Conservation (phyloP, 371 early-diverging fungal species). For the Batkoa obscura region DNA sequence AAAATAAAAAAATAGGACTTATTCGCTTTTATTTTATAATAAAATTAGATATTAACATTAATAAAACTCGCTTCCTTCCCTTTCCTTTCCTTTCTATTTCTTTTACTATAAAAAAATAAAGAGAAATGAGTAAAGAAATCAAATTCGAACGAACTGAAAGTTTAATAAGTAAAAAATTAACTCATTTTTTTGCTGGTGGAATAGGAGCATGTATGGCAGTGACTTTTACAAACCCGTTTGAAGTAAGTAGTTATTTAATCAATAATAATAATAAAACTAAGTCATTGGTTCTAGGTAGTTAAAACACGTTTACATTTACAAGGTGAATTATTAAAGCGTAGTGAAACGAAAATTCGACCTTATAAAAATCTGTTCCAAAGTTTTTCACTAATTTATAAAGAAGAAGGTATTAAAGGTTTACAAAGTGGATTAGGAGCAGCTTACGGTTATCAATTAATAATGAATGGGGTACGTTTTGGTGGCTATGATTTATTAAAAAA, state of each 20-base stretch:
- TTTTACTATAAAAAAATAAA: too few relatives aligned
- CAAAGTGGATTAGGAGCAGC: slow-evolving; percentile 84
- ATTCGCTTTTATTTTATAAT: too few relatives aligned
- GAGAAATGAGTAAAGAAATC: too few relatives aligned
- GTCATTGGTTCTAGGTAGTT: slow-evolving; percentile 42
- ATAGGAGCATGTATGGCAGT: slow-evolving; percentile 79
- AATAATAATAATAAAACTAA: background rate
- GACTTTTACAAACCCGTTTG: slow-evolving; percentile 84
- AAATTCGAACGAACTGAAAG: too few relatives aligned
- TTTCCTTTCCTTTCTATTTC: too few relatives aligned
- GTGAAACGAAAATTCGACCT: slow-evolving; percentile 11
- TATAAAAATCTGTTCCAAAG: slow-evolving; percentile 67
- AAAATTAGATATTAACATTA: too few relatives aligned
- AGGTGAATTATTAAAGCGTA: slow-evolving; percentile 50
- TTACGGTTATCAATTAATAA: slow-evolving; percentile 74
- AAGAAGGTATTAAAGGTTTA: slow-evolving; percentile 71
- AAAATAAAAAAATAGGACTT: too few relatives aligned
- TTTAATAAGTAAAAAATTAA: background rate
- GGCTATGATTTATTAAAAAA: slow-evolving; percentile 61
- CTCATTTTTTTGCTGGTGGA: slow-evolving; percentile 51
- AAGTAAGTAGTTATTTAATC: slow-evolving; percentile 26
- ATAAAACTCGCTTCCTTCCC: too few relatives aligned
- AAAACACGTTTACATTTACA: slow-evolving; percentile 91
- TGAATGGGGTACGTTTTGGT: slow-evolving; percentile 87
- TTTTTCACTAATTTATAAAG: slow-evolving; percentile 46